Conservation (phyloP, 306 rosid species). For the Astragalus membranaceus region DNA sequence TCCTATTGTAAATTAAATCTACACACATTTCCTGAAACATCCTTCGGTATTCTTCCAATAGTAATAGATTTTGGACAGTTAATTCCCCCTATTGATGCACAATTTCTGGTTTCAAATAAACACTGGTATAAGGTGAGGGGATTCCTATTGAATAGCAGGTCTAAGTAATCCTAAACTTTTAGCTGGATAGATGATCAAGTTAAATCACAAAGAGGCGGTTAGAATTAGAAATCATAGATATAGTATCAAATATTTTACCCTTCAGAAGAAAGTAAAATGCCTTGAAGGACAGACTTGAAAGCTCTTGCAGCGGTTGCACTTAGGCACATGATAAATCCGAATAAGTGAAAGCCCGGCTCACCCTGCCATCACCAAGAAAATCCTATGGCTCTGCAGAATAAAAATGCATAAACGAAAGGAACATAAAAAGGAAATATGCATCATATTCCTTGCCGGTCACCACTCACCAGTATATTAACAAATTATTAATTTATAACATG, state of each 20-base stretch:
- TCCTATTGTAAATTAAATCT: too few relatives aligned
- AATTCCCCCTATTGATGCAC: too few relatives aligned
- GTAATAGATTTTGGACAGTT: too few relatives aligned
- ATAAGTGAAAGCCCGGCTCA: slow-evolving; percentile 87
- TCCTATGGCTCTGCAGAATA: slow-evolving; percentile 13
- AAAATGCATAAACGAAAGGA: slow-evolving; percentile 5
- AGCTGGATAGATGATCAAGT: background rate
- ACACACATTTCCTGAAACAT: too few relatives aligned
- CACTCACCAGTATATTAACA: background rate
- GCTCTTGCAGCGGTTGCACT: slow-evolving; percentile 99
- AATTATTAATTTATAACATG: background rate
- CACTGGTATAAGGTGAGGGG: background rate
- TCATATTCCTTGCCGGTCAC: background rate
- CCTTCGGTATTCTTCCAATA: too few relatives aligned
- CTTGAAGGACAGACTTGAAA: slow-evolving; percentile 95
- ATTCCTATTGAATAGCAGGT: background rate
- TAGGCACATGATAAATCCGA: slow-evolving; percentile 92
- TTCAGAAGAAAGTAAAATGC: slow-evolving; percentile 92
- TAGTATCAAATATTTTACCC: slow-evolving; percentile 51
- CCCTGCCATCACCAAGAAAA: slow-evolving; percentile 65
- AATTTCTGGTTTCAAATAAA: too few relatives aligned
- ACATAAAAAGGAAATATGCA: slow-evolving; percentile 6
- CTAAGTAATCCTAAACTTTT: background rate
- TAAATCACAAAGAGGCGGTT: background rate
- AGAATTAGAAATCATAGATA: slow-evolving; percentile 2